Base-by-base conservation (phyloP, 1,284 basidiomycete species). In the Omphalotus olearius region DNA sequence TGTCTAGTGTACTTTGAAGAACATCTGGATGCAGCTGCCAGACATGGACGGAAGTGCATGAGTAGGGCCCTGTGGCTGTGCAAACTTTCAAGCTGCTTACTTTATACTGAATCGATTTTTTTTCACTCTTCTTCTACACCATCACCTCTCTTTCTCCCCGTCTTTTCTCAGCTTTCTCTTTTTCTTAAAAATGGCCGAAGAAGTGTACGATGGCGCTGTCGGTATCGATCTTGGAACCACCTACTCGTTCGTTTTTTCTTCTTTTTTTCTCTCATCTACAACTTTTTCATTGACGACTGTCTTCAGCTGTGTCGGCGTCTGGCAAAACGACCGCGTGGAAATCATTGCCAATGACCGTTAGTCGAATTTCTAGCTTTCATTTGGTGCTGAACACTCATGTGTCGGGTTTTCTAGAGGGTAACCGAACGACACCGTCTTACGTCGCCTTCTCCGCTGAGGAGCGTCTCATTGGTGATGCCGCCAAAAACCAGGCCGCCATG, bases 301-400 rank as follows among this genome's bases (percentile, higher is more conserved):
- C 52, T 60, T 20, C 60, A 90, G 88, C 45, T 93, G 94, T 73
- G 94, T 97, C 63, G 94, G 93, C 80, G 92, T 96, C 66, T 96
- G 93, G 94, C 91, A 94, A 79, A 95, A 97, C 73, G 94, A 97
- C 82, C 91, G 93, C 66, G 94, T 97, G 66, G 94, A 96, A 77
- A 97, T 98, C 79, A 97, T 97, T 69, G 92, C 93, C 78, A 96
- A 96, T 69, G 93, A 91, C 77, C 89, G 88, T 91, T 63, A 70
- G 88, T 77, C 30, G 55, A 52, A 48, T 55, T 16, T 41, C 50
- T 36, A 17, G 28, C 47, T 18, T 41, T 37, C 45, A 23, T 25
- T 41, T 35, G 14, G 9, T 16, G 43, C 52, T 36, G 42, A 51
- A 33, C 53, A 53, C 26, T 49, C 23, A 48, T 20, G 18, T 41